Evolutionary conservation across 2,329 filamentous ascomycete genomes (phyloP), one percentile per base, ranked within the genome.

Genomic region (Decorospora gaudefroyi): DNA sequence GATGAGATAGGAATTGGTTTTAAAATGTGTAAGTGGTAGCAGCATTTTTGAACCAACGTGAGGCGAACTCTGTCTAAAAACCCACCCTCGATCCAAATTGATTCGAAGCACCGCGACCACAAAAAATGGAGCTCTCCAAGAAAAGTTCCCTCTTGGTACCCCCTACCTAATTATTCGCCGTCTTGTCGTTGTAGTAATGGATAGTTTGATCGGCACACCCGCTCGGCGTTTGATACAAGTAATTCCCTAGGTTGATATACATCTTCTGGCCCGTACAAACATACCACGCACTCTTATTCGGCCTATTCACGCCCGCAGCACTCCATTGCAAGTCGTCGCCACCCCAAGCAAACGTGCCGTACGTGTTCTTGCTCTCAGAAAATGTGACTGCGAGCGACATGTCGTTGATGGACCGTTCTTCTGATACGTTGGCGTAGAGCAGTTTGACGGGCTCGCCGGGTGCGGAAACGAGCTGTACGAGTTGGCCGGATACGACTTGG

Each of bases 241-340:
- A 84, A 10, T 78, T 78, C 0, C 82, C 81, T 41, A 82, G 73
- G 56, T 84, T 84, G 57, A 83, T 74, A 57, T 78, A 83, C 49
- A 84, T 52, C 37, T 63, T 59, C 65, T 80, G 75, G 4, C 71
- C 69, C 31, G 68, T 69, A 50, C 80, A 84, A 38, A 84, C 80
- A 51, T 82, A 75, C 79, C 80, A 84, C 1, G 81, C 81, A 13
- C 75, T 77, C 30, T 74, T 58, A 59, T 84, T 84, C 36, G 79
- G 80, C 23, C 81, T 64, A 34, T 69, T 66, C 22, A 83, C 65
- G 16, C 72, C 74, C 1, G 73, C 60, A 10, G 71, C 72, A 39
- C 65, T 73, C 81, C 81, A 84, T 8, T 76, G 78, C 22, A 83
- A 60, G 2, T 79, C 75, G 61, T 84, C 81, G n/a, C 80, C 80